These are phyloP conservation scores for Gaeumannomyces tritici DNA, from an alignment of 2,329 filamentous ascomycete species.

Conservation along the genomic window DNA sequence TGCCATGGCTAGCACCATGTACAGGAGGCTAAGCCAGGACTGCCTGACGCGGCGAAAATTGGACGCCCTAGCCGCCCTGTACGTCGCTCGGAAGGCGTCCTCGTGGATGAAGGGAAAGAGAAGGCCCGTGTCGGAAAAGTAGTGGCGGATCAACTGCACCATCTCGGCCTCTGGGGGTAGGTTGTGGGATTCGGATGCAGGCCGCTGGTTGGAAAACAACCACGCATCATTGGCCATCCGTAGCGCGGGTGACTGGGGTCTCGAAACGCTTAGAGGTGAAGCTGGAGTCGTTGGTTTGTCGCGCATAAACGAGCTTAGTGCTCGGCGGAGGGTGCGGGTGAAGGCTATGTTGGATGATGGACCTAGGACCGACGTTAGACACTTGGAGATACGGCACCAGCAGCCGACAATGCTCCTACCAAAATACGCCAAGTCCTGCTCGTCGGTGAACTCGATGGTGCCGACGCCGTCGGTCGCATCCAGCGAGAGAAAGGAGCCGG, in stretches of 20 bases:
- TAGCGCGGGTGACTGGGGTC: background rate
- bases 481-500: background rate
- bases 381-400: background rate
- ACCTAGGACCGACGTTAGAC: conserved; percentile 3
- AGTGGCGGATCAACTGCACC: conserved; percentile 7
- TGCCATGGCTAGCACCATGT: conserved; percentile 39
- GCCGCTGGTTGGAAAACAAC: background rate
- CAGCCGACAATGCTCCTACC: conserved; percentile 3
- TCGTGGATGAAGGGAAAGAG: conserved; percentile 14
- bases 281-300: background rate
- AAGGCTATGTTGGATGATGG: conserved; percentile 17
- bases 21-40: conserved; percentile 41
- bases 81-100: conserved; percentile 9
- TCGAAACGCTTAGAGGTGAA: background rate
- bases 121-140: conserved; percentile 12
- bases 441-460: conserved; percentile 12
- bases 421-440: conserved; percentile 13
- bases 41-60: conserved; percentile 24
- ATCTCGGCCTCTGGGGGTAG: conserved; percentile 11
- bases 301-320: conserved; percentile 5
- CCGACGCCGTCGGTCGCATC: conserved; percentile 14
- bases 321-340: conserved; percentile 11
- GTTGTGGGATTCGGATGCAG: conserved; percentile 3
- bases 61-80: conserved; percentile 6
- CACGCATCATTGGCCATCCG: background rate